A percentile compares a stretch with the other conserved stretches of the same genome.
phyloP scores from a whole-genome alignment of 768 basidiomycete species.

The Peribolospora kevripleyi region DNA sequence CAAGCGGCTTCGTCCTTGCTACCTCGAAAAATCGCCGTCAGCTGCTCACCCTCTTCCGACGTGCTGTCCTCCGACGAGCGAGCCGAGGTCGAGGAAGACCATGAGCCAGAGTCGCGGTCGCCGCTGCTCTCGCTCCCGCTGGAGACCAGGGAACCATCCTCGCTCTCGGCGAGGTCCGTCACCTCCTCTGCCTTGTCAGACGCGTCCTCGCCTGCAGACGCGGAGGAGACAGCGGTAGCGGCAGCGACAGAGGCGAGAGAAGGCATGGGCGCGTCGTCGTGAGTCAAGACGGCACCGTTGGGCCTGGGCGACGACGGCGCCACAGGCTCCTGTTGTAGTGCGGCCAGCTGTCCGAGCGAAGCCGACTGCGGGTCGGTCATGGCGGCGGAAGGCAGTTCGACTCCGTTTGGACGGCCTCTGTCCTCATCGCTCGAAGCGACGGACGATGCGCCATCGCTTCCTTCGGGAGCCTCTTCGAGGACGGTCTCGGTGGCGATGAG shows the following conservation, averaged over 20 bases:
- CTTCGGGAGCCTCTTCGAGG: too few species aligned
- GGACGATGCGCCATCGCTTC: too few species aligned
- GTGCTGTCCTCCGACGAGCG: too few species aligned
- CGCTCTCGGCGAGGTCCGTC: neutral
- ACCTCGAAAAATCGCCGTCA: slow-evolving; percentile 51
- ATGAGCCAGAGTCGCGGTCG: too few species aligned
- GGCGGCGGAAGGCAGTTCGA: too few species aligned
- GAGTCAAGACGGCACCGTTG: neutral
- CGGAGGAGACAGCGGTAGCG: neutral
- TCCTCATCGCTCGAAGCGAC: too few species aligned
- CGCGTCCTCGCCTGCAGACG: neutral
- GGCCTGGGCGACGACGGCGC: neutral
- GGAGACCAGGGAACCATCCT: neutral
- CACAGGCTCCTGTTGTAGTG: too few species aligned
- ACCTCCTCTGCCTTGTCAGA: neutral
- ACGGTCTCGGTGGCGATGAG: too few species aligned
- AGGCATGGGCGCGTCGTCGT: neutral
- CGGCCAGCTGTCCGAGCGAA: too few species aligned
- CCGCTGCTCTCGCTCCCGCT: slow-evolving; percentile 5
- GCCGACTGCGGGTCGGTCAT: too few species aligned
- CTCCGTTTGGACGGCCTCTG: too few species aligned
- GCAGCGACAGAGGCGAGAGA: neutral
- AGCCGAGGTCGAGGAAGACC: too few species aligned
- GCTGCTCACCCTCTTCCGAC: slow-evolving; percentile 7
- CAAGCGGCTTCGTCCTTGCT: slow-evolving; percentile 25